These are phyloP conservation scores for Aspergillus novoparasiticus DNA, from an alignment of 2,329 filamentous ascomycete genomes.

Conservation along the genomic window DNA sequence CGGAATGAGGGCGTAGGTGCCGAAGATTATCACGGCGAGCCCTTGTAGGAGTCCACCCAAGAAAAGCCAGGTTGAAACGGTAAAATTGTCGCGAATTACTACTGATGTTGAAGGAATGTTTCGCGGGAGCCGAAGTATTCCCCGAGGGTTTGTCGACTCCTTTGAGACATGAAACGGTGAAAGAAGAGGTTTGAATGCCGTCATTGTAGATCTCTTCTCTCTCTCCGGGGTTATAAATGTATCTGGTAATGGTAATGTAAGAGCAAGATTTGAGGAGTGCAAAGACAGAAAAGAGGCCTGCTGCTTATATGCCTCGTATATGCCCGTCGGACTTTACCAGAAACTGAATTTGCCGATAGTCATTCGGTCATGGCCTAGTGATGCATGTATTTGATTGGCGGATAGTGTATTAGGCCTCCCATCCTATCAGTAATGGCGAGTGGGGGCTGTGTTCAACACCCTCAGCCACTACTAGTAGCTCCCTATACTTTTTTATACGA, in stretches of 20 bases:
- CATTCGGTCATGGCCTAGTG: no score
- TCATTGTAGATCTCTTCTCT: background rate
- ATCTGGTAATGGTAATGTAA: no score
- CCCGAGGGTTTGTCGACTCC: background rate
- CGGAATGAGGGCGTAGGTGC: conserved; percentile 36
- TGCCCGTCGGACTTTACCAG: background rate
- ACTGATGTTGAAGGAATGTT: background rate
- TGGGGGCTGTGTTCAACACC: no score
- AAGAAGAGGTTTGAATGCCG: conserved; percentile 7
- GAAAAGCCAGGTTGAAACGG: conserved; percentile 45
- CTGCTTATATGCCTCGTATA: background rate
- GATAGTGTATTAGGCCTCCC: no score
- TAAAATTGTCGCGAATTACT: conserved; percentile 38
- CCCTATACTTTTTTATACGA: no score
- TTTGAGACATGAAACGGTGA: background rate
- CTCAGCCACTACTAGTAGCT: no score
- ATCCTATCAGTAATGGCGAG: no score
- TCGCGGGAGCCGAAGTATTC: background rate
- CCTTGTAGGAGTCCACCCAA: conserved; percentile 45
- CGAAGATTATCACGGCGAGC: conserved; percentile 33
- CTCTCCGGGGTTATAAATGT: no score
- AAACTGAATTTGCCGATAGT: background rate
- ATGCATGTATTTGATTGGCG: no score
- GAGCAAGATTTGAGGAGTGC: background rate
- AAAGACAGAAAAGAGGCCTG: background rate